Evolutionary conservation across 768 basidiomycete species (phyloP), one percentile per base, ranked within the genome.

Genomic region (Mycena indigotica): DNA sequence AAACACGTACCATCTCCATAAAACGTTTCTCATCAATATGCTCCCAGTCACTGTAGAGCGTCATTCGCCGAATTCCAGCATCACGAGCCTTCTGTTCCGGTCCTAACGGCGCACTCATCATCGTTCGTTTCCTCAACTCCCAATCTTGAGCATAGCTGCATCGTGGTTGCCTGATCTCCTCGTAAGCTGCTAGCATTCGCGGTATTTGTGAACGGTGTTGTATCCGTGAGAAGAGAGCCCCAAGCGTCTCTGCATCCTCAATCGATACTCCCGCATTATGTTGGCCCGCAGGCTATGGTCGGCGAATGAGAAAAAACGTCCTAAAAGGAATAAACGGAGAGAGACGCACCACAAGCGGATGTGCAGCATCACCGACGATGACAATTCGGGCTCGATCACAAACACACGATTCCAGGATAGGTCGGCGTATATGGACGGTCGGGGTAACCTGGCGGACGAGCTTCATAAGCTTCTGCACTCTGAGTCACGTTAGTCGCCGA

Each of bases 191-290:
- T 53, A 86, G 69, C 48, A 87, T 70, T 15, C 75, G 75, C 1
- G 80, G 71, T 30, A 87, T 72, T 62, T 87, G 81, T 3, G 77
- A 74, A 46, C 69, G 68, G 35, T 72, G 64, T 44, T 74, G 72
- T 3, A 87, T 73, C 50, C 79, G 77, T 19, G 81, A 77, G 66
- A 88, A 86, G n/a, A 87, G 76, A 48, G 74, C 78, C 19, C 80
- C 84, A 17, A 87, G 69, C 4, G 82, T 80, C 53, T 84, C 82
- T 0, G 85, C 84, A 61, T 88, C 87, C 70, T 89, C 87, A 21
- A 87, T 72, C 3, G 75, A 76, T 54, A 86, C 73, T 12, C 78
- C 78, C 1, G 80, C 75, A 24, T 76, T 75, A 65, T 86, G 81
- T 28, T 78, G 75, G 1, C 79, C 80, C 28, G 79, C 77, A n/a